Evolutionary conservation across 208 protist species (phyloP), one percentile per base, ranked within the genome.

Genomic region (Acanthamoeba lenticulata): DNA sequence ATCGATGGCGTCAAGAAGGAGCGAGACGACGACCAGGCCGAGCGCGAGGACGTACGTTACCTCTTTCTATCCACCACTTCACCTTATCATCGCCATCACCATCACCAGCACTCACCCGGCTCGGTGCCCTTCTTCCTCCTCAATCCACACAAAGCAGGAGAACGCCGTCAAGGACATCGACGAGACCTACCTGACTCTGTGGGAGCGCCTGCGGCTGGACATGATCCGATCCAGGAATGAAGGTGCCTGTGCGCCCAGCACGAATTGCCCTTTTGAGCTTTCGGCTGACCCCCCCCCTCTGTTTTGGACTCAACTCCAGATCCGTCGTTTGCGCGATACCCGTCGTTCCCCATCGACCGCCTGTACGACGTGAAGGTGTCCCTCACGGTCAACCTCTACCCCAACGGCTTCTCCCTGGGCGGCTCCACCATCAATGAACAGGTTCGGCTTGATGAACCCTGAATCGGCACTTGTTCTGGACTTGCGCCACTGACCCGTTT

Each of bases 341-440:
- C 67, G 1, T 44, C 89, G 45, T 93, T 38, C 60, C 57, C 89
- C 0, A 93, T 93, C 62, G 89, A 93, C 13, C 89, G 62, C 29
- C 24, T 93, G 62, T 19, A 32, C 17, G 89, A 93, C 65, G 27
- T 93, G n/a, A 93, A 93, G 62, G 40, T 42, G 21, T 93, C 89
- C 32, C 40, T 93, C 34, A 62, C 47, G 9, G 62, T 93, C 27
- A 93, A 93, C 40, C 62, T 93, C 21, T 93, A 93, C 34, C 89
- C 89, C 2, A 93, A 93, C 89, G 89, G 89, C 27, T 93, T 93
- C 29, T 67, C 89, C 4, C 89, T 93, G 60, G 65, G 89, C 1
- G 89, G 89, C 27, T 60, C 65, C 62, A 62, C 15, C 1, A 21
- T 72, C 24, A 49, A 9, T 21, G 85, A 91, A 17, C 85, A 91